Percentiles rank a stretch among this genome's conserved stretches.
These are phyloP conservation scores for Candida ortonii DNA, from an alignment of 805 yeast genomes.

Conservation along the genomic window DNA sequence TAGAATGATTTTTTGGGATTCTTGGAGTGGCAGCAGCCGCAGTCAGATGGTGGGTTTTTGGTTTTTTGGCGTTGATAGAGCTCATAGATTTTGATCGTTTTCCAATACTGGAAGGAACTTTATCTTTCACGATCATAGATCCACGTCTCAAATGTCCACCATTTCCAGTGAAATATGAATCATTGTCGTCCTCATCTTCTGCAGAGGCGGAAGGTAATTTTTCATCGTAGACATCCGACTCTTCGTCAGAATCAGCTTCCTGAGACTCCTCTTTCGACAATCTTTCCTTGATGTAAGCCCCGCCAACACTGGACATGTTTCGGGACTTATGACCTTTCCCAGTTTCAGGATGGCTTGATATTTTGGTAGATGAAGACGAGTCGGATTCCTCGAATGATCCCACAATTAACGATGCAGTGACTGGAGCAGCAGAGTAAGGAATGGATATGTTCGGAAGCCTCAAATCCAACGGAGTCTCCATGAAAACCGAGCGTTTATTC, in stretches of 20 bases:
- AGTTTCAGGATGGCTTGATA: conserved; percentile 2
- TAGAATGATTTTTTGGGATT: conserved; percentile 55
- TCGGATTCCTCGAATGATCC: conserved; percentile 8
- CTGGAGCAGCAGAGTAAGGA: conserved; percentile 76
- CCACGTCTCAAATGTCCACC: conserved; percentile 31
- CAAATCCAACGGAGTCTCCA: conserved; percentile 32
- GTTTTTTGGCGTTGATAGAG: conserved; percentile 51
- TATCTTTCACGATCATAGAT: conserved; percentile 35
- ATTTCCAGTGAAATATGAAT: conserved; percentile 17
- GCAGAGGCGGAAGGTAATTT: conserved; percentile 26
- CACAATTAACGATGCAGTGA: conserved; percentile 52
- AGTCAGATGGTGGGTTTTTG: conserved; percentile 46
- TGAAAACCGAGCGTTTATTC: conserved; percentile 28
- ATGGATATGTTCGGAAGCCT: conserved; percentile 43
- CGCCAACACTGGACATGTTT: conserved; percentile 9
- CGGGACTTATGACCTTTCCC: conserved; percentile 7
- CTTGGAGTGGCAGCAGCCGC: conserved; percentile 86
- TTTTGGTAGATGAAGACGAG: conserved; percentile 3
- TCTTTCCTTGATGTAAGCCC: conserved; percentile 1
- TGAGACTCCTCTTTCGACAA: conserved; percentile 13
- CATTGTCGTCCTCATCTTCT: conserved; percentile 41
- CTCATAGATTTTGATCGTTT: conserved; percentile 68
- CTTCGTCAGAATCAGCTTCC: conserved; percentile 36
- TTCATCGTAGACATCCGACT: conserved; percentile 41
- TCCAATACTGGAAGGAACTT: conserved; percentile 38